phyloP scores from a whole-genome alignment of 1,284 basidiomycete species.

The Ustilago hordei region DNA sequence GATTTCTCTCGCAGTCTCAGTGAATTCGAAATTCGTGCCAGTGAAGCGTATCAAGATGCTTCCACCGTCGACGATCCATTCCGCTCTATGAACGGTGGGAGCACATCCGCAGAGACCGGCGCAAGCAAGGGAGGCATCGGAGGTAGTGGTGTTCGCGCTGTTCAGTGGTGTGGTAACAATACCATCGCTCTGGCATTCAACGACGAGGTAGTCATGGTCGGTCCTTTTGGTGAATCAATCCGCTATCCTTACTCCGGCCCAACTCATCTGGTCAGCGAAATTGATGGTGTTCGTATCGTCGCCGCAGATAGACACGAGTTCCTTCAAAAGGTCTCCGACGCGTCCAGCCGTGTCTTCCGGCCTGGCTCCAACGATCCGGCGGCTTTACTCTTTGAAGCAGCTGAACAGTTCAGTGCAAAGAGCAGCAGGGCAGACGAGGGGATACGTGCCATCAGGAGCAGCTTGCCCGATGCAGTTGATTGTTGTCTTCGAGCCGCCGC shows the following conservation, averaged over 20 bases:
- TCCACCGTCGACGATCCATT: constrained; percentile 36
- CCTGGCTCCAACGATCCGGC: constrained; percentile 92
- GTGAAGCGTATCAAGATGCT: constrained; percentile 51
- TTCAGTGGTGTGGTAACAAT: constrained; percentile 97
- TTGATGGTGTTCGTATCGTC: constrained; percentile 86
- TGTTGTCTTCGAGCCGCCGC: constrained; percentile 94
- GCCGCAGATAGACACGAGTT: constrained; percentile 85
- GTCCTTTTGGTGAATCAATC: constrained; percentile 88
- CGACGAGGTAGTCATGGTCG: constrained; percentile 83
- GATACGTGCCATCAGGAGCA: constrained; percentile 84
- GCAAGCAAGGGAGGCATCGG: constrained; percentile 49
- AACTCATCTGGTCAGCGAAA: constrained; percentile 83
- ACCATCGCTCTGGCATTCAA: constrained; percentile 89
- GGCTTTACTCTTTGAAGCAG: constrained; percentile 91
- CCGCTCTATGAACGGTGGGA: constrained; percentile 9
- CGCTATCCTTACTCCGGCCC: constrained; percentile 85
- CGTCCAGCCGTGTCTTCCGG: constrained; percentile 74
- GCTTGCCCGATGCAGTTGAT: constrained; percentile 85
- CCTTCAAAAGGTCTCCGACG: constrained; percentile 80
- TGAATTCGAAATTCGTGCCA: constrained; percentile 75
- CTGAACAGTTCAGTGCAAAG: constrained; percentile 83
- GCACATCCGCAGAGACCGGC: background rate
- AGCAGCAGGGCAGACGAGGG: constrained; percentile 92
- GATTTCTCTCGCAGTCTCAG: constrained; percentile 90
- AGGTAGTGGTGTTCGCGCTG: constrained; percentile 53